Base-by-base conservation (phyloP, 2,329 filamentous ascomycete species). In the Calonectria honghensis region DNA sequence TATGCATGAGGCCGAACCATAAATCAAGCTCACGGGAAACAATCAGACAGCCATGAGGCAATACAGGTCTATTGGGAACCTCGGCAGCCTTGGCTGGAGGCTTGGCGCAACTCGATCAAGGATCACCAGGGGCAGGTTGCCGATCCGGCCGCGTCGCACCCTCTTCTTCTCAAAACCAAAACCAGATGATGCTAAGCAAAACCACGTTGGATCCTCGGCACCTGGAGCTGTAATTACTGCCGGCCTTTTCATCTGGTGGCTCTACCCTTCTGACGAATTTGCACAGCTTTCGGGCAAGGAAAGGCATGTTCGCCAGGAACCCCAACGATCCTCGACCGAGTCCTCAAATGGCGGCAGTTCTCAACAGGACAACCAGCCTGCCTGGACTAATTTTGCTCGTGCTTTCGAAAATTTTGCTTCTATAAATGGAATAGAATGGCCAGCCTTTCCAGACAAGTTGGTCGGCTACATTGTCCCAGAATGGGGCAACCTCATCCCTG, bases 401-500 rank as follows among this genome's bases (percentile, higher is more conserved):
- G 84, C 84, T 27, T 88, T 91, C 73, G 87, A 89, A 77, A 84
- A 87, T 27, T 89, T 95, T 67, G 90, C 91, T 18, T 82, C 88
- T 18, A 82, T 89, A 3, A 87, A 89, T 27, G 89, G 91, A 77
- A 84, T 90, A 4, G 89, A 93, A 80, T 92, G 91, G 89, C 83
- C 85, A 6, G 83, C 82, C 1, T 79, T 92, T 13, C 88, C 91
- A 2, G 90, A 92, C 76, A 89, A 87, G 77, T 83, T 98, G 32
- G 92, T 93, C 48, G 93, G 91, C 81, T 90, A 91, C 76, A 92
- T 98, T 41, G 85, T 97, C 4, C 96, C 96, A 0, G 92, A 94
- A 52, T 98, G 96, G 96, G 92, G 94, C 41, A 93, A 92, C 77
- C 83, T 91, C 52, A 87, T 98, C 24, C 96, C 96, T 0, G 93